These are phyloP conservation scores for Metschnikowia lachancei DNA, from an alignment of 805 yeast genomes.

Conservation along the genomic window DNA sequence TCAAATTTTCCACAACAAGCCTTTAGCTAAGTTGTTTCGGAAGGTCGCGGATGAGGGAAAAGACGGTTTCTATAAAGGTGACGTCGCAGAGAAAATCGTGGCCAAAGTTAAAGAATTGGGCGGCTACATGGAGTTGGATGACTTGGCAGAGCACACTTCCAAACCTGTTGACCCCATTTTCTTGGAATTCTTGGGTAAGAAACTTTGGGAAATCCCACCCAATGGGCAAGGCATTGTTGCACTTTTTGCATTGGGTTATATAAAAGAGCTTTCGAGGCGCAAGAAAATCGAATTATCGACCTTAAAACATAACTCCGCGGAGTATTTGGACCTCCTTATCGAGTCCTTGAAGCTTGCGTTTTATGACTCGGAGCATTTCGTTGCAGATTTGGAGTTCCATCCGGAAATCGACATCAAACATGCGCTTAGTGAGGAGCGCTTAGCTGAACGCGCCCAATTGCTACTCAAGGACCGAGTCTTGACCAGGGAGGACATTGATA, in stretches of 20 bases:
- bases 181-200: conserved; percentile 48
- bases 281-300: conserved; percentile 41
- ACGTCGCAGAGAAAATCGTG: conserved; percentile 64
- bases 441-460: conserved; percentile 12
- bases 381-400: conserved; percentile 55
- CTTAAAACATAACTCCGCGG: conserved; percentile 63
- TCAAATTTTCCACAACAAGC: conserved; percentile 47
- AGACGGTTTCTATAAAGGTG: conserved; percentile 67
- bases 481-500: conserved; percentile 15
- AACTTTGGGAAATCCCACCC: conserved; percentile 81
- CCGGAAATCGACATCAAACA: conserved; percentile 36
- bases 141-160: conserved; percentile 55
- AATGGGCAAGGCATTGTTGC: conserved; percentile 82
- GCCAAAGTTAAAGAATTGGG: conserved; percentile 50
- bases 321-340: conserved; percentile 64
- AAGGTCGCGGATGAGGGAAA: conserved; percentile 55
- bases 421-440: conserved; percentile 36
- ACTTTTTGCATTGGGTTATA: conserved; percentile 63
- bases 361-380: conserved; percentile 71
- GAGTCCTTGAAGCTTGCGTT: conserved; percentile 73
- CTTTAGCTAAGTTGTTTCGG: conserved; percentile 52
- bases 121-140: conserved; percentile 55
- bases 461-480: conserved; percentile 8
- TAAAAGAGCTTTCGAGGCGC: conserved; percentile 50
- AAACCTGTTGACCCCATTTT: conserved; percentile 64